These are phyloP conservation scores for Sodiomyces alkalinus DNA, from an alignment of 2,329 filamentous ascomycete species.

Conservation along the genomic window DNA sequence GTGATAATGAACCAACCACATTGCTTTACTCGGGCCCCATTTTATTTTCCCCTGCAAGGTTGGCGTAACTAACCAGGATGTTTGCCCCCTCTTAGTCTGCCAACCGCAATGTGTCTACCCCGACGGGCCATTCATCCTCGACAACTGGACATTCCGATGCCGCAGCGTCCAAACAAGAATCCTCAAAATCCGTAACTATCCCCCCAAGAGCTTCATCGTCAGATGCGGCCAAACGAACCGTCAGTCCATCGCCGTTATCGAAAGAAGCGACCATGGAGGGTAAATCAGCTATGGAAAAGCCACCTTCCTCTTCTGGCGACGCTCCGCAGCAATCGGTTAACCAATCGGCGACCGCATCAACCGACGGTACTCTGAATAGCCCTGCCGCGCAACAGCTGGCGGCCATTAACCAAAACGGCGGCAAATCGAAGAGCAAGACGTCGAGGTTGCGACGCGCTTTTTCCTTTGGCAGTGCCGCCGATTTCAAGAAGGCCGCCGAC, in stretches of 20 bases:
- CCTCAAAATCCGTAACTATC: conserved; percentile 38
- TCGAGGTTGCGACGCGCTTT: conserved; percentile 80
- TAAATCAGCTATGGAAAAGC: conserved; percentile 30
- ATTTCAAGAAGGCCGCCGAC: conserved; percentile 61
- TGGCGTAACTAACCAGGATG: conserved; percentile 36
- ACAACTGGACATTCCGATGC: conserved; percentile 28
- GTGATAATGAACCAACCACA: too few relatives aligned
- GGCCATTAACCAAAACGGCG: conserved; percentile 72
- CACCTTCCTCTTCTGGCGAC: conserved; percentile 17
- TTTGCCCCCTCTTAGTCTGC: conserved; percentile 37
- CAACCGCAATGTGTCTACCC: conserved; percentile 41
- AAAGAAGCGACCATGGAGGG: conserved; percentile 50
- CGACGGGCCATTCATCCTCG: conserved; percentile 37
- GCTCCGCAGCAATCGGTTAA: conserved; percentile 17
- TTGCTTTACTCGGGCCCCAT: too few relatives aligned
- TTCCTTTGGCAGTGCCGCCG: conserved; percentile 90
- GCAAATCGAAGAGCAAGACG: conserved; percentile 67
- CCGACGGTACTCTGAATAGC: conserved; percentile 31
- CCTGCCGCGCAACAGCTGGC: conserved; percentile 73
- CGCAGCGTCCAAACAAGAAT: conserved; percentile 32
- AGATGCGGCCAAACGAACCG: conserved; percentile 50
- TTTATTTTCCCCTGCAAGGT: too few relatives aligned
- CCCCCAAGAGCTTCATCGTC: conserved; percentile 48
- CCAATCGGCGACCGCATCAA: conserved; percentile 13
- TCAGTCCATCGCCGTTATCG: conserved; percentile 59